Evolutionary conservation across 208 protist genomes (phyloP), one percentile per base, ranked within the genome.

Genomic region (Leishmania arabica): DNA sequence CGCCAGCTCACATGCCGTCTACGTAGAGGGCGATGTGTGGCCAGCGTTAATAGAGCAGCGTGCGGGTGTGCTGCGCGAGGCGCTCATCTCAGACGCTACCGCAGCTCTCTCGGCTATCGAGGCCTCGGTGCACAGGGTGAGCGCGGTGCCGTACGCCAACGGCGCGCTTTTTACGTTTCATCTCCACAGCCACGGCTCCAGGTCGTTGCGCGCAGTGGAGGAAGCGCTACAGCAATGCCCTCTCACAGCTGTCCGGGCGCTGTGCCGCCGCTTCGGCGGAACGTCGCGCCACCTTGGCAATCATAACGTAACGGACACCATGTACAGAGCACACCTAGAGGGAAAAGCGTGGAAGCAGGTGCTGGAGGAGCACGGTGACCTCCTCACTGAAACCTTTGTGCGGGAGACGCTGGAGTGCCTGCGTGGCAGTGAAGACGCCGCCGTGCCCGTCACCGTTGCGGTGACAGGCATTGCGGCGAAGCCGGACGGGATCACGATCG

Each of bases 391-490:
- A 40, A 82, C 82, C 11, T 86, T 86, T 77, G 74, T 37, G 64
- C 19, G 77, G 56, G 82, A 86, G 53, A 58, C 68, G 56, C 75
- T 86, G 31, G 45, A 51, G 45, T 82, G 82, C 74, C 66, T 86
- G 66, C 78, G 78, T 31, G 65, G 21, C 24, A 58, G 54, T 34
- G 17, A 75, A 40, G 31, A 21, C 31, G 31, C 78, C 2, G 21
- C 54, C 3, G 56, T 65, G 9, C 51, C 78, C 0, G 31, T 79
- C 11, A 72, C 56, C 21, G 78, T 86, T 13, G 17, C 74, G 1
- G 82, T 86, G 64, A 64, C 7, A 24, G 56, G 64, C 31, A 9
- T 86, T 34, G 54, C 72, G 24, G 66, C 78, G 15, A 69, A 51
- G 11, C 9, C 19, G 9, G 45, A 56, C 9, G 77, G 82, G 24